Conservation (phyloP, 2,329 filamentous ascomycete genomes). For the Apiospora marii region DNA sequence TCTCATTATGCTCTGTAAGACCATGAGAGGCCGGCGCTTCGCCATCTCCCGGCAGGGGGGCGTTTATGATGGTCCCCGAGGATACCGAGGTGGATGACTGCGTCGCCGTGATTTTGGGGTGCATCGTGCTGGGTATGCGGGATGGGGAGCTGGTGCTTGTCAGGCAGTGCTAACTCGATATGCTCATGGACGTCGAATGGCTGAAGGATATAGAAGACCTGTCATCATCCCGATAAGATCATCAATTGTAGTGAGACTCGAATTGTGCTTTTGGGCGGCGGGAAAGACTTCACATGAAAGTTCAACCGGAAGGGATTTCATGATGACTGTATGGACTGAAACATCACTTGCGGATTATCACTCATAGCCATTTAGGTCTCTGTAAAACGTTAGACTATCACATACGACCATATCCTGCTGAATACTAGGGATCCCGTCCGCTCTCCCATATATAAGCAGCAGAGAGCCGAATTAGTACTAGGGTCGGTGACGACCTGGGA, state of each 20-base stretch:
- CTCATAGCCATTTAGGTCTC: no score
- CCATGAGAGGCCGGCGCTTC: not conserved
- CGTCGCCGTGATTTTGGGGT: not conserved
- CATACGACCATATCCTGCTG: no score
- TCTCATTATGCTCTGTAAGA: slow-evolving; percentile 2
- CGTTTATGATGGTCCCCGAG: not conserved
- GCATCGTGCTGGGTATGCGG: not conserved
- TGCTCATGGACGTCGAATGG: not conserved
- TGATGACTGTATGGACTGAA: no score
- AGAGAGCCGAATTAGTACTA: no score
- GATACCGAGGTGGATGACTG: not conserved
- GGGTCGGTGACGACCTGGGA: no score
- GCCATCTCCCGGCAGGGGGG: not conserved
- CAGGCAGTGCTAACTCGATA: not conserved
- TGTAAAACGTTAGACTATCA: no score
- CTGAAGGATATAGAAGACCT: not conserved
- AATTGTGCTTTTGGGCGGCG: not conserved
- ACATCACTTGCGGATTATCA: no score
- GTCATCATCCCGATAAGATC: not conserved
- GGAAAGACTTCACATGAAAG: not conserved
- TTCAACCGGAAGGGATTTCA: not conserved
- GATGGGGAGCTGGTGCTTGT: not conserved
- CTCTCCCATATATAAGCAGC: no score
- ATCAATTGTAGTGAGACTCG: not conserved
- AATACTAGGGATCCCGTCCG: no score